These are phyloP conservation scores for Epichloe baconii DNA, from an alignment of 2,329 filamentous ascomycete species.

Conservation along the genomic window DNA sequence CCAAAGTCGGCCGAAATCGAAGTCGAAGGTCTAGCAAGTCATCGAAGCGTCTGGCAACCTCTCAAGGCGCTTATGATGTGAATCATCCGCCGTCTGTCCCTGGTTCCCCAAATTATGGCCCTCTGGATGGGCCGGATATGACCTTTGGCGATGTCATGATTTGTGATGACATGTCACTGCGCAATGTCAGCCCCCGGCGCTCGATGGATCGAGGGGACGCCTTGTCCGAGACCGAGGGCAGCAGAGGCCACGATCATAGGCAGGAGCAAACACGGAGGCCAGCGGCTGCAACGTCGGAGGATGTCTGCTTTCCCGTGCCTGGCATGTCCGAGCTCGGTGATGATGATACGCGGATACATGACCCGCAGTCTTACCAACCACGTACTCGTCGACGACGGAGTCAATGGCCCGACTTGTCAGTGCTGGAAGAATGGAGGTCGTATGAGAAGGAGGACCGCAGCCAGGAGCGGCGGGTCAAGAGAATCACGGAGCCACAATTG, in stretches of 20 bases:
- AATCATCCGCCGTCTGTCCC: constrained; percentile 59
- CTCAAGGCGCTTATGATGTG: constrained; percentile 38
- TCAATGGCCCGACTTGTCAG: constrained; percentile 75
- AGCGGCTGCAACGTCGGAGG: constrained; percentile 57
- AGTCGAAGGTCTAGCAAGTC: constrained; percentile 39
- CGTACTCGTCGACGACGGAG: constrained; percentile 45
- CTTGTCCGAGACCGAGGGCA: constrained; percentile 16
- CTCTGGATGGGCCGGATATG: constrained; percentile 36
- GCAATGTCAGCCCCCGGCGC: constrained; percentile 16
- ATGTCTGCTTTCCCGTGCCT: constrained; percentile 80
- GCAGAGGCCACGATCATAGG: constrained; percentile 14
- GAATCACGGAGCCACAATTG: constrained; percentile 84
- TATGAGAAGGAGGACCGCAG: constrained; percentile 77
- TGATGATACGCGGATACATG: constrained; percentile 49
- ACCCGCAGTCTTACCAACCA: constrained; percentile 21
- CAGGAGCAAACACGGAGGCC: constrained; percentile 29
- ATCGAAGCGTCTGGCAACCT: constrained; percentile 28
- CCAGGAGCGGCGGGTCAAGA: constrained; percentile 74
- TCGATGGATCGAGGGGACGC: constrained; percentile 19
- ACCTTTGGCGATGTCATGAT: constrained; percentile 60
- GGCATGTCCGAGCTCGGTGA: constrained; percentile 65
- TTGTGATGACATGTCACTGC: constrained; percentile 44
- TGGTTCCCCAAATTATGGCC: constrained; percentile 42
- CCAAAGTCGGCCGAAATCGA: constrained; percentile 17
- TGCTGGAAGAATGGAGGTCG: constrained; percentile 78